phyloP scores from a whole-genome alignment of 495 filamentous ascomycete species.

The Daldinia loculata region DNA sequence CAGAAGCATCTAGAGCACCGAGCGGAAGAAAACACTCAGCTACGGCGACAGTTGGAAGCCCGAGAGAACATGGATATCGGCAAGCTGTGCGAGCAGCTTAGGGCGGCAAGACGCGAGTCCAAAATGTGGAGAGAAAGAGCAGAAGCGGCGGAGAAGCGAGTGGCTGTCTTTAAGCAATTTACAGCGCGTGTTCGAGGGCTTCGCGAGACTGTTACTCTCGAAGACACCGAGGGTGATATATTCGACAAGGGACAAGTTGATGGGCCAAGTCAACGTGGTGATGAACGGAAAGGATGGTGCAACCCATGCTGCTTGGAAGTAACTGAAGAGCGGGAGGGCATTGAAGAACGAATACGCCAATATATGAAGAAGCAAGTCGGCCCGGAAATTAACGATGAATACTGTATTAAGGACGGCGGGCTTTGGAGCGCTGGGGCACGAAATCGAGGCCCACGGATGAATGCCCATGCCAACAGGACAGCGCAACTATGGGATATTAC shows the following conservation, averaged over 20 bases:
- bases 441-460: neutral
- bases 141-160: constrained; percentile 58
- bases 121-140: constrained; percentile 60
- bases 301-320: constrained; percentile 7
- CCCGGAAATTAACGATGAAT: neutral
- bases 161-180: constrained; percentile 50
- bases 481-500: constrained; percentile 36
- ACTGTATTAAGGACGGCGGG: neutral
- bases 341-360: constrained; percentile 28
- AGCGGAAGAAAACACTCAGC: constrained; percentile 52
- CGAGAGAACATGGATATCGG: constrained; percentile 50
- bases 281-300: neutral
- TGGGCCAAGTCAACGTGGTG: constrained; percentile 3
- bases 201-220: constrained; percentile 13
- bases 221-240: constrained; percentile 1
- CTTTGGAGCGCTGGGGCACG: neutral
- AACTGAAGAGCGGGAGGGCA: constrained; percentile 27
- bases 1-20: constrained; percentile 52
- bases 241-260: constrained; percentile 15
- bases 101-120: constrained; percentile 53
- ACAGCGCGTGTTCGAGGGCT: constrained; percentile 42
- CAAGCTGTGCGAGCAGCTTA: constrained; percentile 55
- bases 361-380: constrained; percentile 1
- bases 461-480: neutral
- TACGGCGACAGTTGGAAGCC: constrained; percentile 54